phyloP scores from a whole-genome alignment of 2,329 filamentous ascomycete genomes.

The Alternaria sp. region DNA sequence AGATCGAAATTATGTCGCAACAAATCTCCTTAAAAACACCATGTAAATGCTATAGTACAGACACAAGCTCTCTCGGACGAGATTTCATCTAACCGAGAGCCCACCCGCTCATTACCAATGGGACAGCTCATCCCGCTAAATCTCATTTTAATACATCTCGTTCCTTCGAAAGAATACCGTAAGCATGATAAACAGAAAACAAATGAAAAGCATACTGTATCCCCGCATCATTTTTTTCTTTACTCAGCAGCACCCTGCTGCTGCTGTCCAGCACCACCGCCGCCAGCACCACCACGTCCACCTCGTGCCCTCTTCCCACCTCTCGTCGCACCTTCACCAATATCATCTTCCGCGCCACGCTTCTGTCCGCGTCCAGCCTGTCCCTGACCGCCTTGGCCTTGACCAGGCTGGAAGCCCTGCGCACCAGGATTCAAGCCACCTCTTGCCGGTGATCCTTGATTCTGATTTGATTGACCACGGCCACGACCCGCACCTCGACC shows the following conservation, averaged over 20 bases:
- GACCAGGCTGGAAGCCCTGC: constrained; percentile 44
- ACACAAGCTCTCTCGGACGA: not conserved
- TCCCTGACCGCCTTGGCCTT: constrained; percentile 3
- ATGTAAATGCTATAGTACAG: not conserved
- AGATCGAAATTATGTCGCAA: not conserved
- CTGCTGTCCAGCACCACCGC: constrained; percentile 23
- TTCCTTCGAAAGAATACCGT: not conserved
- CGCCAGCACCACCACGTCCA: constrained; percentile 28
- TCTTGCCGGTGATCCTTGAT: constrained; percentile 26
- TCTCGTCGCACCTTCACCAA: constrained; percentile 34
- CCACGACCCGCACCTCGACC: constrained; percentile 36
- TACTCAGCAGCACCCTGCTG: constrained; percentile 13
- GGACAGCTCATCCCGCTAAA: not conserved
- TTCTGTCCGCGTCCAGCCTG: constrained; percentile 44
- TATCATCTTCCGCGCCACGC: constrained; percentile 43
- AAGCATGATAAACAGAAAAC: no score
- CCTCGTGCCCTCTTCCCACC: constrained; percentile 45
- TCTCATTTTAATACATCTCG: not conserved
- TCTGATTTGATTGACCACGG: constrained; percentile 27
- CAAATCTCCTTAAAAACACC: not conserved
- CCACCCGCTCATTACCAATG: not conserved
- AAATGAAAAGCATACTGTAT: not conserved
- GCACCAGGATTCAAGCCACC: constrained; percentile 49
- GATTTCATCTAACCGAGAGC: not conserved
- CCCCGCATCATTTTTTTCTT: no score